These are phyloP conservation scores for Bombardia bombarda DNA, from an alignment of 495 filamentous ascomycete species.

Conservation along the genomic window DNA sequence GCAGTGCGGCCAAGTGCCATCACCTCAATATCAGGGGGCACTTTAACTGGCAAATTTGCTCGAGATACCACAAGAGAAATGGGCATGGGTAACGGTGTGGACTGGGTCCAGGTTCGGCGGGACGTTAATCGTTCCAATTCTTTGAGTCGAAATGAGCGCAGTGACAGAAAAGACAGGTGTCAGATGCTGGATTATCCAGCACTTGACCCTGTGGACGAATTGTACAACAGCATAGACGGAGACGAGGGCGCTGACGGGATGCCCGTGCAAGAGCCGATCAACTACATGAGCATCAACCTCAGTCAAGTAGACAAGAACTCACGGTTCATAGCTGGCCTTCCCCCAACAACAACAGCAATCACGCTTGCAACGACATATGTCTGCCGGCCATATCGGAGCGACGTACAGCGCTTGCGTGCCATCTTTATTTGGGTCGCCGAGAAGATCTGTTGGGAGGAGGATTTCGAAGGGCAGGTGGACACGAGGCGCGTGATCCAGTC, in stretches of 20 bases:
- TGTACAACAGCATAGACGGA: slow-evolving; percentile 78
- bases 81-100: slow-evolving; percentile 56
- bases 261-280: slow-evolving; percentile 71
- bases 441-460: slow-evolving; percentile 94
- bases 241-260: slow-evolving; percentile 83
- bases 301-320: slow-evolving; percentile 90
- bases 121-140: slow-evolving; percentile 95
- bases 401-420: slow-evolving; percentile 83
- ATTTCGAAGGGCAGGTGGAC: slow-evolving; percentile 72
- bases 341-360: slow-evolving; percentile 76
- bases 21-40: slow-evolving; percentile 2
- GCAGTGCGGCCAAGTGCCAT: slow-evolving; percentile 10
- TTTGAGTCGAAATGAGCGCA: slow-evolving; percentile 76
- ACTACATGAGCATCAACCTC: slow-evolving; percentile 74
- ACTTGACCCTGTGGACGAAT: slow-evolving; percentile 78
- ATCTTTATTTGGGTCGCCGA: slow-evolving; percentile 97
- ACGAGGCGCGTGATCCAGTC: slow-evolving; percentile 73
- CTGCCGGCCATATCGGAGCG: slow-evolving; percentile 89
- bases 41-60: slow-evolving; percentile 39
- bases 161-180: slow-evolving; percentile 81
- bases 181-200: slow-evolving; percentile 91
- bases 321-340: slow-evolving; percentile 82
- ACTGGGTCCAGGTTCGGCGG: slow-evolving; percentile 93
- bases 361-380: slow-evolving; percentile 86
- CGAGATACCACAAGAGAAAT: slow-evolving; percentile 56